These are phyloP conservation scores for Globisporangium splendens DNA, from an alignment of 352 stramenopile genomes.

Conservation along the genomic window DNA sequence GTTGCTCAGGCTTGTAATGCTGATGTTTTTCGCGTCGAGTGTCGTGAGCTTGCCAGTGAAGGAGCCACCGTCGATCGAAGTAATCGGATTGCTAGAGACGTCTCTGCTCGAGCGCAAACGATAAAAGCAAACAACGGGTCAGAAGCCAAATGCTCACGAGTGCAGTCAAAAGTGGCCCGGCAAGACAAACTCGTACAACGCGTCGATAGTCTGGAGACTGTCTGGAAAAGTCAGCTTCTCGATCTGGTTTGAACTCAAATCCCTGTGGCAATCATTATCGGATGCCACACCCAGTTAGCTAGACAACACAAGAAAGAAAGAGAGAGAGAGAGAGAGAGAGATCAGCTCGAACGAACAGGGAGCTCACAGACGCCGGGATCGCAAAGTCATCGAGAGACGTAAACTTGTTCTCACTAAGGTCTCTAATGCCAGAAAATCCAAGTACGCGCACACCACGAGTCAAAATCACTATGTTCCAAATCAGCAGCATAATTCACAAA, in stretches of 20 bases:
- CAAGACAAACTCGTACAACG: background rate
- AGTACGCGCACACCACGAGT: background rate
- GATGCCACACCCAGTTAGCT: background rate
- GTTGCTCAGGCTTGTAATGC: constrained; percentile 5
- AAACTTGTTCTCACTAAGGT: constrained; percentile 7
- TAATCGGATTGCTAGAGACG: constrained; percentile 13
- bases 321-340: no score
- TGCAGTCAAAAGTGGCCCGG: background rate
- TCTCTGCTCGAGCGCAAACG: background rate
- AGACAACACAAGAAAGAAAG: background rate
- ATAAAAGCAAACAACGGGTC: background rate
- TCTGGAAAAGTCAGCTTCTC: constrained; percentile 7
- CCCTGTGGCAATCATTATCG: background rate
- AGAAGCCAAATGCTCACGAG: no score
- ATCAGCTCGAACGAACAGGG: constrained; percentile 1
- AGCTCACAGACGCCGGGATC: constrained; percentile 7
- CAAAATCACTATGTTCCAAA: background rate
- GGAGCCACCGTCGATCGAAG: background rate
- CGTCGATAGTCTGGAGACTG: constrained; percentile 3
- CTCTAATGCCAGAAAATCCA: background rate
- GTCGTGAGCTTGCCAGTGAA: background rate
- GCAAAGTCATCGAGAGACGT: constrained; percentile 4
- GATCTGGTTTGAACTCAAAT: constrained; percentile 13
- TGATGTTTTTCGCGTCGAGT: constrained; percentile 12
- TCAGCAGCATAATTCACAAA: background rate